Evolutionary conservation across 1,139 yeast species (phyloP).

Genomic region (Saccharomycopsis hybrid): DNA sequence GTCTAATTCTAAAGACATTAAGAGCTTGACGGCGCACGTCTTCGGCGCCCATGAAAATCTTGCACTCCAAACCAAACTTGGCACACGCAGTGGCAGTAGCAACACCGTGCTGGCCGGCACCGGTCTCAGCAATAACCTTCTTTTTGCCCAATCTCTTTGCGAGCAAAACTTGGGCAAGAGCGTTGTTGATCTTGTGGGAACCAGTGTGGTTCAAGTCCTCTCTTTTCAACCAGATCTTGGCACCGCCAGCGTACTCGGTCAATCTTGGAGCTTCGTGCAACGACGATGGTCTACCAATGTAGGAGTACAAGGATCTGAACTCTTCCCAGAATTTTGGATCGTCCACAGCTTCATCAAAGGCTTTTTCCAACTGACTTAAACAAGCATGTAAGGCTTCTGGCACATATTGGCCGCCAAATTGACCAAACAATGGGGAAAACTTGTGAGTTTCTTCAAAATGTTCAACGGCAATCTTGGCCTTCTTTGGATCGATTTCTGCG

Average conservation of each 20-base stretch:
- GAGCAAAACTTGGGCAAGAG: conserved; percentile 86
- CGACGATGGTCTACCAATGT: conserved; percentile 95
- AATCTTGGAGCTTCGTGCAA: conserved; percentile 88
- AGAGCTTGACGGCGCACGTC: conserved; percentile 98
- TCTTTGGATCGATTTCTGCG: conserved; percentile 24
- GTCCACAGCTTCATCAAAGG: conserved; percentile 79
- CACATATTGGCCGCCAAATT: conserved; percentile 96
- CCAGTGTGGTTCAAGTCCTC: conserved; percentile 98
- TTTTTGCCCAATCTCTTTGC: conserved; percentile 91
- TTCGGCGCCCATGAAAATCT: conserved; percentile 99
- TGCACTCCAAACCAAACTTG: conserved; percentile 90
- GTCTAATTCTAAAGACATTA: conserved; percentile 94
- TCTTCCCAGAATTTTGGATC: conserved; percentile 94
- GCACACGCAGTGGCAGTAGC: conserved; percentile 99
- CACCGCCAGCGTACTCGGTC: conserved; percentile 90
- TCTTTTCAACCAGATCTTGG: conserved; percentile 95
- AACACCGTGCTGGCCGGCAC: conserved; percentile 99
- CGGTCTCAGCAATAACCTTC: conserved; percentile 94
- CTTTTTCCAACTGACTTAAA: conserved; percentile 78
- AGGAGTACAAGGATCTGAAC: conserved; percentile 70
- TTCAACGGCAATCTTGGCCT: conserved; percentile 30
- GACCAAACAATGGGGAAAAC: conserved; percentile 78
- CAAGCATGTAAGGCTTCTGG: conserved; percentile 96
- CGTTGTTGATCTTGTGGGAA: conserved; percentile 94
- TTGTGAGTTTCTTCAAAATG: conserved; percentile 50